phyloP scores from a whole-genome alignment of 768 basidiomycete genomes.

The Pisolithus albus region DNA sequence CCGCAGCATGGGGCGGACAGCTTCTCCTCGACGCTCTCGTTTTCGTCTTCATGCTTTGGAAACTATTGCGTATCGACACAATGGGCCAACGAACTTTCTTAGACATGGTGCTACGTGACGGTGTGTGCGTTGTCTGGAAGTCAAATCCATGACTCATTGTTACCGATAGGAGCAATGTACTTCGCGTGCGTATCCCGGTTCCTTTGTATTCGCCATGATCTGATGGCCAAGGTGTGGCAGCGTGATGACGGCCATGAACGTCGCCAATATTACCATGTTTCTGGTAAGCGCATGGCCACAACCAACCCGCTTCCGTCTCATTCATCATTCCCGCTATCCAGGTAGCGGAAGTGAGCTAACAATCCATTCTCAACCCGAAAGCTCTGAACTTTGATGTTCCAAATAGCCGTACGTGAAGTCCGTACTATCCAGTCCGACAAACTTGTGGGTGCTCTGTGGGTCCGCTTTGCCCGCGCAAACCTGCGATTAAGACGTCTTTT shows the following conservation, averaged over 20 bases:
- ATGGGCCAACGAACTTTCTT: not conserved
- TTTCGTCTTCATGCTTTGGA: constrained; percentile 9
- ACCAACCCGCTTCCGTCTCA: not conserved
- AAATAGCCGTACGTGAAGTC: not conserved
- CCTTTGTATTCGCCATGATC: not conserved
- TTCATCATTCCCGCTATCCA: not conserved
- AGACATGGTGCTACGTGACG: not conserved
- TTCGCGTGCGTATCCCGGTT: not conserved
- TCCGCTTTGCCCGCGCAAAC: not conserved
- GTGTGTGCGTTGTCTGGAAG: not conserved
- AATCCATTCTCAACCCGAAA: not conserved
- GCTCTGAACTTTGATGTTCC: too few species aligned
- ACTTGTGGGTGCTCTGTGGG: not conserved
- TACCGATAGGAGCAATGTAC: not conserved
- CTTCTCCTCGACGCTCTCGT: constrained; percentile 15
- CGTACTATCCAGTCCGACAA: not conserved
- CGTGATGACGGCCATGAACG: constrained; percentile 1
- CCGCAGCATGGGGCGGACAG: constrained; percentile 3
- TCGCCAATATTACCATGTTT: constrained; percentile 1
- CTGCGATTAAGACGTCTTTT: not conserved
- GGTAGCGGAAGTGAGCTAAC: not conserved
- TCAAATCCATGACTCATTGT: not conserved
- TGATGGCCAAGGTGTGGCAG: not conserved
- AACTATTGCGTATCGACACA: not conserved
- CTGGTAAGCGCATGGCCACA: not conserved